Conservation (phyloP, 1,139 yeast species). For the Scheffersomyces segobiensis region DNA sequence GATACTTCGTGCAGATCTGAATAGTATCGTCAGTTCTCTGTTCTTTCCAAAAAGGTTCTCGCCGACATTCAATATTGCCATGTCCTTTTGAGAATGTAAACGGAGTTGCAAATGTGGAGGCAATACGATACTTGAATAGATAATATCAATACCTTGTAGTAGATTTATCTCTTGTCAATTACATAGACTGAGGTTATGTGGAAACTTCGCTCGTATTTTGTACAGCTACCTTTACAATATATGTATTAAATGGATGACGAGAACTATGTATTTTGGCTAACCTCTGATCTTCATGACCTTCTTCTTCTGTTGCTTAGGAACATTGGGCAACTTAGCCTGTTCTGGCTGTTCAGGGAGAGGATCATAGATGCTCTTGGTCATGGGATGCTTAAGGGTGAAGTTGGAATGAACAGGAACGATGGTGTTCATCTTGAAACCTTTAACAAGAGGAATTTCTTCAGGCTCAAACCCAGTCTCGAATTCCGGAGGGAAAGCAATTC, state of each 20-base stretch:
- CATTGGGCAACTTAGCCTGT: constrained; percentile 24
- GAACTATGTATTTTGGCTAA: constrained; percentile 10
- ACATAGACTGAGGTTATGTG: background rate
- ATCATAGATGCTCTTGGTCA: constrained; percentile 70
- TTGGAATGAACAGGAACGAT: constrained; percentile 85
- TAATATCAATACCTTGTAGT: too few species aligned
- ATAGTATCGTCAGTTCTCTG: too few species aligned
- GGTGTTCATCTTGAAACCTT: constrained; percentile 81
- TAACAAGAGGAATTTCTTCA: constrained; percentile 70
- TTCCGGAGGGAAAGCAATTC: constrained; percentile 65
- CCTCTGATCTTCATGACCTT: constrained; percentile 53
- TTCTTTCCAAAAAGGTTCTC: too few species aligned
- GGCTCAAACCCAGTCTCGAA: constrained; percentile 53
- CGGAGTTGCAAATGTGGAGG: too few species aligned
- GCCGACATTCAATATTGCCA: too few species aligned
- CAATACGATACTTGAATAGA: too few species aligned
- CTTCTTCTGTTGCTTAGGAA: constrained; percentile 54
- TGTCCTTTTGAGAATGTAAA: too few species aligned
- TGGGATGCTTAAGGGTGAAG: constrained; percentile 80
- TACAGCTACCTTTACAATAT: background rate
- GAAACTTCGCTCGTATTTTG: background rate
- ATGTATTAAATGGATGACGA: background rate
- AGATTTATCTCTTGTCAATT: too few species aligned
- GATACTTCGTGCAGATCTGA: background rate
- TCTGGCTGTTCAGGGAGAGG: constrained; percentile 47